phyloP scores from a whole-genome alignment of 2,329 filamentous ascomycete species.

The Coniochaeta hoffmannii region DNA sequence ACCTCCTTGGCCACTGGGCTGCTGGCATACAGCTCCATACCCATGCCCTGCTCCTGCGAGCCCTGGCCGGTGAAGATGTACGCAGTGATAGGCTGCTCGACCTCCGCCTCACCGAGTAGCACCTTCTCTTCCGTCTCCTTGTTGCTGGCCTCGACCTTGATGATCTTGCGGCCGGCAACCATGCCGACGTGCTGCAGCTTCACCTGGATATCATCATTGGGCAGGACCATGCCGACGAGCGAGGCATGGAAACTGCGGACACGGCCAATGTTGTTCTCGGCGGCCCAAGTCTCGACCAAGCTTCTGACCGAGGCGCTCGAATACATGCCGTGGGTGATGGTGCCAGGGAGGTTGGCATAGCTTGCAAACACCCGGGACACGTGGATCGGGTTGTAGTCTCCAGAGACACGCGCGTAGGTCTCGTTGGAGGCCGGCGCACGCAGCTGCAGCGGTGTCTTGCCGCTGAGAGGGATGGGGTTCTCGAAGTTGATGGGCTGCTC shows the following conservation, averaged over 20 bases:
- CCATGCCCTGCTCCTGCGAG: conserved; percentile 98
- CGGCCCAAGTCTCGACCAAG: conserved; percentile 96
- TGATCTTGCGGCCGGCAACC: conserved; percentile 97
- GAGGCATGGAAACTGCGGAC: conserved; percentile 96
- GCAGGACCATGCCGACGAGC: conserved; percentile 96
- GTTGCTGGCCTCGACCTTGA: conserved; percentile 96
- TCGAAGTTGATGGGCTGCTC: conserved; percentile 97
- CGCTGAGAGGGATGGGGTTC: conserved; percentile 91
- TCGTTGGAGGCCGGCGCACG: conserved; percentile 95
- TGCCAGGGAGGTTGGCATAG: conserved; percentile 92
- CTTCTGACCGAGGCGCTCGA: conserved; percentile 93
- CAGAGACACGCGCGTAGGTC: conserved; percentile 94
- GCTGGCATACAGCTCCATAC: conserved; percentile 95
- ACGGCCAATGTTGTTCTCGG: conserved; percentile 95
- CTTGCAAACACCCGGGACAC: conserved; percentile 93
- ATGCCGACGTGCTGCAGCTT: conserved; percentile 96
- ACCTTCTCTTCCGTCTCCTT: conserved; percentile 96
- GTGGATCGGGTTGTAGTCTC: conserved; percentile 98
- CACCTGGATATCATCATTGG: conserved; percentile 90
- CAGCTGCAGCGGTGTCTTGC: conserved; percentile 80
- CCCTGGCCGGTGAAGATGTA: conserved; percentile 99
- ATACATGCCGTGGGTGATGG: conserved; percentile 99
- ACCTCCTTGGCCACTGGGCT: conserved; percentile 93
- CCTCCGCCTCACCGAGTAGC: conserved; percentile 87
- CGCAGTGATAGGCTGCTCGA: conserved; percentile 92